A percentile compares a stretch with the other conserved stretches of the same genome.
Evolutionary conservation across 2,329 filamentous ascomycete species (phyloP).

Genomic region (Penicillium sp.): DNA sequence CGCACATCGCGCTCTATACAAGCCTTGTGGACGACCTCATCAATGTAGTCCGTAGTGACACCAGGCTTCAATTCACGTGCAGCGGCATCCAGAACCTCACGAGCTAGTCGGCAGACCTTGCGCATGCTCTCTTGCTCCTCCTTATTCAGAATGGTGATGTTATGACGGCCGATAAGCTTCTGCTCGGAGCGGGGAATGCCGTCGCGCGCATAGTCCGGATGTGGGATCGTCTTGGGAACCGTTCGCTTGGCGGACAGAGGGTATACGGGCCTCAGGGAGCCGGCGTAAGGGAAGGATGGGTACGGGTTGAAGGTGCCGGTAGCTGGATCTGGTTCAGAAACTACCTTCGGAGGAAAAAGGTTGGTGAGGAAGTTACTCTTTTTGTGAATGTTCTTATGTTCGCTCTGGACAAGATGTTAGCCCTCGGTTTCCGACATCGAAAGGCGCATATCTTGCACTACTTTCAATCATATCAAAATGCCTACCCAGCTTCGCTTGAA

Average conservation of each 20-base stretch:
- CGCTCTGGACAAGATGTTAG: conserved; percentile 53
- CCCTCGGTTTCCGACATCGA: conserved; percentile 13
- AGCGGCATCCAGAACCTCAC: conserved; percentile 91
- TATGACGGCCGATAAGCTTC: conserved; percentile 68
- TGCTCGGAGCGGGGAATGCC: conserved; percentile 70
- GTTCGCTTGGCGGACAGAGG: conserved; percentile 70
- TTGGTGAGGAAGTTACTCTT: conserved; percentile 72
- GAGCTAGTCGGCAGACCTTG: conserved; percentile 79
- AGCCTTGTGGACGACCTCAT: conserved; percentile 91
- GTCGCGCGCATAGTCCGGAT: conserved; percentile 84
- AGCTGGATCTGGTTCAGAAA: conserved; percentile 89
- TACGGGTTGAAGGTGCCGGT: conserved; percentile 91
- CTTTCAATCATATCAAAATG: conserved; percentile 31
- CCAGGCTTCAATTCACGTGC: conserved; percentile 82
- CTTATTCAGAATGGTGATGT: conserved; percentile 77
- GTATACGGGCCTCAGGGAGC: conserved; percentile 80
- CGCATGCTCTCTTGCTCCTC: conserved; percentile 85
- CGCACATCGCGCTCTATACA: conserved; percentile 88
- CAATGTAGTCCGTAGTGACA: conserved; percentile 92
- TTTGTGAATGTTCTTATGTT: conserved; percentile 84
- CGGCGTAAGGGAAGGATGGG: conserved; percentile 80
- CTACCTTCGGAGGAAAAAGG: conserved; percentile 72
- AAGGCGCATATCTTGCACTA: conserved; percentile 18
- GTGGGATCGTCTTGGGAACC: conserved; percentile 75
- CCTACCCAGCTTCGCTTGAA: conserved; percentile 98